Conservation (phyloP, 1,139 yeast genomes). For the Geotrichum bryndzae region DNA sequence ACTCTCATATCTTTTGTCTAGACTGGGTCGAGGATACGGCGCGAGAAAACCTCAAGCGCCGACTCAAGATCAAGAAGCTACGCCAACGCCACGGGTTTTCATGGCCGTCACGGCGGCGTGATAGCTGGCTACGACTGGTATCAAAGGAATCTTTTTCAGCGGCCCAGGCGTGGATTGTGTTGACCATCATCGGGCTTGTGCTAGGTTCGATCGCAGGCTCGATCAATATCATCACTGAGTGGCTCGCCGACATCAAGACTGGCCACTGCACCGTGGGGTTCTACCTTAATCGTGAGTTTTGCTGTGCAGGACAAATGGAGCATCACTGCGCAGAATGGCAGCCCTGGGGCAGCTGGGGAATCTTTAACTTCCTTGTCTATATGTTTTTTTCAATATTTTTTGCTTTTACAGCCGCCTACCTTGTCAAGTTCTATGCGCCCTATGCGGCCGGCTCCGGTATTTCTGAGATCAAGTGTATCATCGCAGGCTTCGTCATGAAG, state of each 20-base stretch:
- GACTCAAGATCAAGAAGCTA: constrained; percentile 25
- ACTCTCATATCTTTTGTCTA: constrained; percentile 36
- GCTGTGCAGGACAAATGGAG: constrained; percentile 66
- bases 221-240: constrained; percentile 75
- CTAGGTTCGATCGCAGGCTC: constrained; percentile 82
- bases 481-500: constrained; percentile 78
- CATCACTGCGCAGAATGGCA: constrained; percentile 36
- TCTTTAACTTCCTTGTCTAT: constrained; percentile 53
- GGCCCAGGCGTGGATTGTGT: constrained; percentile 66
- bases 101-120: constrained; percentile 5
- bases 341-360: constrained; percentile 32
- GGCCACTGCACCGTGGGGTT: constrained; percentile 73
- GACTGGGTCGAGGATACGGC: constrained; percentile 85
- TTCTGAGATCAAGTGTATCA: constrained; percentile 91
- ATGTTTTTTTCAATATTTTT: constrained; percentile 54
- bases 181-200: constrained; percentile 64
- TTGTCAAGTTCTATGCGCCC: constrained; percentile 73
- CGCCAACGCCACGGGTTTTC: constrained; percentile 11
- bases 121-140: constrained; percentile 15
- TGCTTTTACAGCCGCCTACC: constrained; percentile 57
- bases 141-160: constrained; percentile 34
- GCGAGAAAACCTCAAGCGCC: constrained; percentile 45
- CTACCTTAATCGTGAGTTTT: constrained; percentile 66
- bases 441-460: constrained; percentile 97
- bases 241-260: constrained; percentile 69